Conservation (phyloP, 495 filamentous ascomycete genomes). For the Lichina pygmaea region DNA sequence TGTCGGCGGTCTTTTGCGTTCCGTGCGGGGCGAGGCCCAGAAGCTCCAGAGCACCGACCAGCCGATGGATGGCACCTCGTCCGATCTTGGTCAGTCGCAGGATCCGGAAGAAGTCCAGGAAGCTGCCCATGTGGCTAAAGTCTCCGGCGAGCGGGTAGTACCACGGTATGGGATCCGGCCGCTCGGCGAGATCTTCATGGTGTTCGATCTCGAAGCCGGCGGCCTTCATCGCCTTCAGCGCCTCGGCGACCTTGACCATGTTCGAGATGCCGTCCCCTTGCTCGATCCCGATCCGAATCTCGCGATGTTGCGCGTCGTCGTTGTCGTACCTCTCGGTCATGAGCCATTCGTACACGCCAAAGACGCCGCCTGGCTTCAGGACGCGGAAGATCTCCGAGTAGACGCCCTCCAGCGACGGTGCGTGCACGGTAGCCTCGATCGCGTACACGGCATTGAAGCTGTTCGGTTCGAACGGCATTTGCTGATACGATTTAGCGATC, state of each 20-base stretch:
- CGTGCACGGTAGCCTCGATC: slow-evolving; percentile 93
- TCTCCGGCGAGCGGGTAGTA: slow-evolving; percentile 79
- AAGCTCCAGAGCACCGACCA: slow-evolving; percentile 54
- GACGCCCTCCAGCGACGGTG: slow-evolving; percentile 78
- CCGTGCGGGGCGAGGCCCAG: slow-evolving; percentile 52
- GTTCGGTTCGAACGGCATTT: slow-evolving; percentile 90
- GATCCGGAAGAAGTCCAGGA: slow-evolving; percentile 64
- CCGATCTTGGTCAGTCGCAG: slow-evolving; percentile 77
- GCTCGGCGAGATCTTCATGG: slow-evolving; percentile 74
- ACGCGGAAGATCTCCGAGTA: slow-evolving; percentile 89
- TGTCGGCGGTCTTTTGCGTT: slow-evolving; percentile 89
- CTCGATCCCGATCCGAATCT: slow-evolving; percentile 86
- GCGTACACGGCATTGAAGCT: slow-evolving; percentile 90
- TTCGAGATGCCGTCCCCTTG: slow-evolving; percentile 93
- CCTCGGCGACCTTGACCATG: slow-evolving; percentile 83
- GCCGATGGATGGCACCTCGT: slow-evolving; percentile 44
- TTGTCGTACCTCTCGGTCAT: slow-evolving; percentile 97
- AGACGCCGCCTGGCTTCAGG: slow-evolving; percentile 83
- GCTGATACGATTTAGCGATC: slow-evolving; percentile 18
- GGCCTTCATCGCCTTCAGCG: slow-evolving; percentile 57
- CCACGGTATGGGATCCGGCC: slow-evolving; percentile 60
- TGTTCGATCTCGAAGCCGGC: slow-evolving; percentile 69
- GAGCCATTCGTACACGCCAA: slow-evolving; percentile 97
- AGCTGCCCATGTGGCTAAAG: slow-evolving; percentile 52
- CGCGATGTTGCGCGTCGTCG: slow-evolving; percentile 59